Conservation (phyloP, 129 eudicot genomes). For the Flaveria ramosissima region DNA sequence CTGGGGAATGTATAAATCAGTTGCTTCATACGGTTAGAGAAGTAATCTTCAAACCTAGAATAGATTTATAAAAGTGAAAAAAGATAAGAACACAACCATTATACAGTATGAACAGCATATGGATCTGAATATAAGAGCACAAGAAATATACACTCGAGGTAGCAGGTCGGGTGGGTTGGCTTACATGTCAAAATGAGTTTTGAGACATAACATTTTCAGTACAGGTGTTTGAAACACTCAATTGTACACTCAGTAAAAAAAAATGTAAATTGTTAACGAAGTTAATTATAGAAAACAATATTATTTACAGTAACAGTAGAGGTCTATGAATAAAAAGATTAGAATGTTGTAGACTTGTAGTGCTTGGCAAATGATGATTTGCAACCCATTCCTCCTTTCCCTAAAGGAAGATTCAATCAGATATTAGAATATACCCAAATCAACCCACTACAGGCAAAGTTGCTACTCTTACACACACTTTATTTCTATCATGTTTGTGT, state of each 20-base stretch:
- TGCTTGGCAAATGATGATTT: background rate
- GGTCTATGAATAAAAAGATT: background rate
- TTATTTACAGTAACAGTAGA: background rate
- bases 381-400: background rate
- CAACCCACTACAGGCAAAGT: background rate
- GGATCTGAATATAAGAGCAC: background rate
- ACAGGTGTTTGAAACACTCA: background rate
- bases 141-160: background rate
- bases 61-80: constrained; percentile 4
- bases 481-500: background rate
- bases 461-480: background rate
- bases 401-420: background rate
- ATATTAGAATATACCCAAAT: background rate
- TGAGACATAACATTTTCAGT: background rate
- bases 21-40: constrained; percentile 80
- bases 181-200: background rate
- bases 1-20: constrained; percentile 81
- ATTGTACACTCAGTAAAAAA: background rate
- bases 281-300: too few relatives aligned
- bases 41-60: constrained; percentile 89
- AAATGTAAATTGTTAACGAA: background rate
- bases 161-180: background rate
- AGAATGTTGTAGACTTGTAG: background rate
- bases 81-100: background rate
- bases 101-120: background rate